Conservation (phyloP, 805 yeast species). For the Priceomyces castillae region DNA sequence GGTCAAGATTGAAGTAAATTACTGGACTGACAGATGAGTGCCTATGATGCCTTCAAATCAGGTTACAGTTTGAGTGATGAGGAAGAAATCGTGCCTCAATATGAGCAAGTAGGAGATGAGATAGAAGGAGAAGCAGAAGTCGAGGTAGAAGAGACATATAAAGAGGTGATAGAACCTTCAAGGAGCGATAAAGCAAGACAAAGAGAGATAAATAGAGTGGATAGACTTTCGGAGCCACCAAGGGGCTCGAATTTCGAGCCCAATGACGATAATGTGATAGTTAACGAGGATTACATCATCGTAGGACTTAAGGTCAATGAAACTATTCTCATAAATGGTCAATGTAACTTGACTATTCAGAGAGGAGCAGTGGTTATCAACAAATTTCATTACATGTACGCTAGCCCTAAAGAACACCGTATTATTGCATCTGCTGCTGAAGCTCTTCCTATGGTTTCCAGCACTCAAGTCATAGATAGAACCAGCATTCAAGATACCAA, state of each 20-base stretch:
- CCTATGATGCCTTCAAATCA: constrained; percentile 29
- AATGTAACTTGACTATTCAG: constrained; percentile 40
- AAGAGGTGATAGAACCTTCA: not conserved
- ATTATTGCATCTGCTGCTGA: constrained; percentile 33
- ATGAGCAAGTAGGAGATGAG: constrained; percentile 10
- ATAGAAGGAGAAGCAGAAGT: constrained; percentile 1
- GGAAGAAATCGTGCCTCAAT: constrained; percentile 16
- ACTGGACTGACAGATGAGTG: constrained; percentile 23
- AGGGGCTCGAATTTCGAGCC: constrained; percentile 36
- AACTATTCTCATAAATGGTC: constrained; percentile 46
- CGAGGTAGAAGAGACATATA: not conserved
- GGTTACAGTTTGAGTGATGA: constrained; percentile 12
- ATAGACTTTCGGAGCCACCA: too few relatives aligned
- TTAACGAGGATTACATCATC: constrained; percentile 26
- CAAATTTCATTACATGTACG: constrained; percentile 24
- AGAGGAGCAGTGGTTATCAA: constrained; percentile 50
- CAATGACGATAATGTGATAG: constrained; percentile 36
- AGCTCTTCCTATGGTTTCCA: constrained; percentile 43
- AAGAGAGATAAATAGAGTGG: not conserved
- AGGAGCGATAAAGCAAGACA: not conserved
- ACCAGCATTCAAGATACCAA: constrained; percentile 20
- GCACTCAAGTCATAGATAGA: constrained; percentile 39
- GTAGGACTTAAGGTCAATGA: constrained; percentile 46
- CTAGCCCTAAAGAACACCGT: constrained; percentile 19
- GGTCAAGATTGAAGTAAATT: too few relatives aligned